These are phyloP conservation scores for Thalassiosira livingstoniorum DNA, from an alignment of 352 stramenopile genomes.

Conservation along the genomic window DNA sequence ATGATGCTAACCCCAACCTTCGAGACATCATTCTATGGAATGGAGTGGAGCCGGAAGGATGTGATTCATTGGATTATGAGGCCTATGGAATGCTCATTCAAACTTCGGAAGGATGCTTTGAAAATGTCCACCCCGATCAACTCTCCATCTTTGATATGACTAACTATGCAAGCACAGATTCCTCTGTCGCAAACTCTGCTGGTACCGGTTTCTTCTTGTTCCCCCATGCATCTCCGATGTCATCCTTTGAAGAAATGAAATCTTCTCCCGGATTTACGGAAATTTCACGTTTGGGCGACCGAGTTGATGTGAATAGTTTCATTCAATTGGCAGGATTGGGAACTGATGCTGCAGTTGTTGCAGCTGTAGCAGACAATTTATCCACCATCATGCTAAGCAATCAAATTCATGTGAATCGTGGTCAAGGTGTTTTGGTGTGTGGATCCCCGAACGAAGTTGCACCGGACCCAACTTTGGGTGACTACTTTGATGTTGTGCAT, in stretches of 20 bases:
- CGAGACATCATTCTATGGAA: constrained; percentile 68
- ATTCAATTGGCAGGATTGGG: constrained; percentile 42
- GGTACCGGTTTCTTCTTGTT: constrained; percentile 49
- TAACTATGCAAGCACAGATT: constrained; percentile 32
- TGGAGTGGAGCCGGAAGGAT: constrained; percentile 49
- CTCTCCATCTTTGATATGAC: constrained; percentile 68
- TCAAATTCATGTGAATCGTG: constrained; percentile 50
- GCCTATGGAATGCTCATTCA: constrained; percentile 65
- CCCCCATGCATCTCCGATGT: constrained; percentile 48
- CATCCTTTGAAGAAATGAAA: constrained; percentile 43
- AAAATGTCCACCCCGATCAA: constrained; percentile 68
- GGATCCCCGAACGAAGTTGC: constrained; percentile 63
- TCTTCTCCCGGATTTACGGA: neutral
- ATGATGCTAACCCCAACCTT: constrained; percentile 59
- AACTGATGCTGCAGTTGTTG: constrained; percentile 33
- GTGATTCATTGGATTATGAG: constrained; percentile 48
- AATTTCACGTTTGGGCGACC: constrained; percentile 52
- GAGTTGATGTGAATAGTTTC: constrained; percentile 60
- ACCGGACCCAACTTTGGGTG: constrained; percentile 59
- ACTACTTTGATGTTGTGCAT: constrained; percentile 69
- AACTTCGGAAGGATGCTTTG: constrained; percentile 62
- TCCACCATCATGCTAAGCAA: constrained; percentile 47
- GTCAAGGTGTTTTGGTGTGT: constrained; percentile 61
- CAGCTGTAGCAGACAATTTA: constrained; percentile 37
- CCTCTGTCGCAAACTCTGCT: constrained; percentile 46